Percentiles rank a stretch among this genome's conserved stretches.
These are phyloP conservation scores for Fraxinus velutina DNA, from an alignment of 305 asterid species.

Conservation along the genomic window DNA sequence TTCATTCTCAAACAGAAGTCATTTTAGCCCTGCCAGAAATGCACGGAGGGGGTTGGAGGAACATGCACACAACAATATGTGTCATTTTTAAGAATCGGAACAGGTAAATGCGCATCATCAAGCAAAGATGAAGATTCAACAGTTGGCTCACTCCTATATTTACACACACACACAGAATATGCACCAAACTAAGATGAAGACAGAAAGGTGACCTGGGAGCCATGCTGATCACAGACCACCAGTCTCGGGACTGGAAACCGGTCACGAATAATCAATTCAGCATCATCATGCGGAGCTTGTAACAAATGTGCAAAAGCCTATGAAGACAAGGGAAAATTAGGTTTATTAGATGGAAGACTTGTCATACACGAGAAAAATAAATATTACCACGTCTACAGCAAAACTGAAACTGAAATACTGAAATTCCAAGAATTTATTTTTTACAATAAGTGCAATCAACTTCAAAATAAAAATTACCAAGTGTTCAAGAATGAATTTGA, in stretches of 20 bases:
- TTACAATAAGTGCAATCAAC: background rate
- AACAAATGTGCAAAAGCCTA: slow-evolving; percentile 81
- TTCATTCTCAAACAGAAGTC: background rate
- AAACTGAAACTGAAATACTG: background rate
- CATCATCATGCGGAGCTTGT: slow-evolving; percentile 92
- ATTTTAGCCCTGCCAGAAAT: background rate
- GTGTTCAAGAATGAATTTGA: background rate
- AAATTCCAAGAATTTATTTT: background rate
- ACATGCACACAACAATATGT: background rate
- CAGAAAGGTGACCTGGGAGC: slow-evolving; percentile 74
- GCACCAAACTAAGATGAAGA: slow-evolving; percentile 2
- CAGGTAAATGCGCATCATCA: background rate
- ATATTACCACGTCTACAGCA: background rate
- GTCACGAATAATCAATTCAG: slow-evolving; percentile 70
- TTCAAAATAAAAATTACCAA: background rate
- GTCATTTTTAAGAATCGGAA: background rate
- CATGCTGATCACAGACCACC: slow-evolving; percentile 98
- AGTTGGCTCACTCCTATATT: background rate
- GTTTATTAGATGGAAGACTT: slow-evolving; percentile 11
- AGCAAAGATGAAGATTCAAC: slow-evolving; percentile 1
- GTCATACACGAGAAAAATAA: background rate
- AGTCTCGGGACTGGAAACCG: slow-evolving; percentile 96
- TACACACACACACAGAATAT: background rate
- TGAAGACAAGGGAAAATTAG: background rate
- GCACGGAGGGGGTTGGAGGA: background rate